Evolutionary conservation across 768 basidiomycete genomes (phyloP).

Genomic region (Calocera viscosa): DNA sequence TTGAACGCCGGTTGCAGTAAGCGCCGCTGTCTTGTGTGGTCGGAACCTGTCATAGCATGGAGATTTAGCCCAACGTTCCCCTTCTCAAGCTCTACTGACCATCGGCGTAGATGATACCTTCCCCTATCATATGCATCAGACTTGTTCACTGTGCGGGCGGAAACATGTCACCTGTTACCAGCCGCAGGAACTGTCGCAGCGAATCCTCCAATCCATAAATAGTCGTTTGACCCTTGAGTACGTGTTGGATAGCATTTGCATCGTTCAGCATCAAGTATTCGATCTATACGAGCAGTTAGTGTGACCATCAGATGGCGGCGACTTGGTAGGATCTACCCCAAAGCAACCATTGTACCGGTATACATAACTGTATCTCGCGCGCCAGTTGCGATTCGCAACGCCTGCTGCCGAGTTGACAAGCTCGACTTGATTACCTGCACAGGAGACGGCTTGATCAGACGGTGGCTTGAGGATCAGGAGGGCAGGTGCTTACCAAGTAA

Average conservation of each 20-base stretch:
- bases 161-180: neutral
- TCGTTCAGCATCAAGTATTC: constrained; percentile 6
- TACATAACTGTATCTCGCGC: neutral
- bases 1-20: neutral
- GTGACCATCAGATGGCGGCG: neutral
- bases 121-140: neutral
- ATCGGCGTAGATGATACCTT: constrained; percentile 2
- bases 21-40: neutral
- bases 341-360: neutral
- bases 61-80: neutral
- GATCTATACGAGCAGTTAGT: neutral
- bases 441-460: no score
- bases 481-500: neutral
- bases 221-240: neutral
- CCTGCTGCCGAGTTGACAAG: neutral
- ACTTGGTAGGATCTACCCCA: neutral
- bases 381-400: neutral
- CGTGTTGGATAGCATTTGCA: constrained; percentile 4
- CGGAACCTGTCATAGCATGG: neutral
- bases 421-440: neutral
- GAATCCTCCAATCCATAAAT: neutral
- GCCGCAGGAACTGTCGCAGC: neutral
- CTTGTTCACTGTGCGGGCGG: neutral
- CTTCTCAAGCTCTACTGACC: neutral
- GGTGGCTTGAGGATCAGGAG: neutral